These are phyloP conservation scores for Echium plantagineum DNA, from an alignment of 257 asterid genomes.

Conservation along the genomic window DNA sequence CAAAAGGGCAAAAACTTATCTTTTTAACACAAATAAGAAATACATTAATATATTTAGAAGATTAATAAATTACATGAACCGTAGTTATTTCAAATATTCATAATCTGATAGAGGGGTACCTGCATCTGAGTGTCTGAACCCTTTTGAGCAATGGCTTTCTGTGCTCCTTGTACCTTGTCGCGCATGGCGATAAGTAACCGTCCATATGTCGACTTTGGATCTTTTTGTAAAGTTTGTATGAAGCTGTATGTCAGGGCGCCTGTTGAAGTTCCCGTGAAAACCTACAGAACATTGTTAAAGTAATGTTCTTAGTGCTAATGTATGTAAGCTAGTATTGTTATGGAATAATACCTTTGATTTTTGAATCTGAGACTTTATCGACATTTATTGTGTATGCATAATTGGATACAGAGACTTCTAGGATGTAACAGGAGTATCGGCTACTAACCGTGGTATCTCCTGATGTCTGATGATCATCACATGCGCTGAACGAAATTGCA, in stretches of 20 bases:
- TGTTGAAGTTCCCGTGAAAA: conserved; percentile 44
- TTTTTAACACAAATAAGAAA: too few relatives aligned
- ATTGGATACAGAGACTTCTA: too few relatives aligned
- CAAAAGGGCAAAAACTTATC: too few relatives aligned
- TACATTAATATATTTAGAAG: too few relatives aligned
- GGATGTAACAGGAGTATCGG: too few relatives aligned
- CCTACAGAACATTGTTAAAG: conserved; percentile 30
- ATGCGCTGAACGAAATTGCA: conserved; percentile 65
- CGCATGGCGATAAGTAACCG: conserved; percentile 36
- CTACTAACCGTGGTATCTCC: conserved; percentile 56
- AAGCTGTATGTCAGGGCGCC: conserved; percentile 77
- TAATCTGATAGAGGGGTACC: conserved; percentile 23
- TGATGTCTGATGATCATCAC: conserved; percentile 65
- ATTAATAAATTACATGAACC: too few relatives aligned
- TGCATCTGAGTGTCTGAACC: conserved; percentile 27
- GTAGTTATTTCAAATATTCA: too few relatives aligned
- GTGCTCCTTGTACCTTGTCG: conserved; percentile 30
- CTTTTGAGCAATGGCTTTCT: conserved; percentile 23
- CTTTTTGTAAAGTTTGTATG: conserved; percentile 38
- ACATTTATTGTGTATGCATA: too few relatives aligned
- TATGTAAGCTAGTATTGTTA: too few relatives aligned
- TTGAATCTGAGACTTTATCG: too few relatives aligned
- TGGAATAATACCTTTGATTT: too few relatives aligned
- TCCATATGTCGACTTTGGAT: conserved; percentile 46
- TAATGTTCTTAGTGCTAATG: not conserved